Evolutionary conservation across 768 basidiomycete genomes (phyloP).

Genomic region (Termitomyces titanicus): DNA sequence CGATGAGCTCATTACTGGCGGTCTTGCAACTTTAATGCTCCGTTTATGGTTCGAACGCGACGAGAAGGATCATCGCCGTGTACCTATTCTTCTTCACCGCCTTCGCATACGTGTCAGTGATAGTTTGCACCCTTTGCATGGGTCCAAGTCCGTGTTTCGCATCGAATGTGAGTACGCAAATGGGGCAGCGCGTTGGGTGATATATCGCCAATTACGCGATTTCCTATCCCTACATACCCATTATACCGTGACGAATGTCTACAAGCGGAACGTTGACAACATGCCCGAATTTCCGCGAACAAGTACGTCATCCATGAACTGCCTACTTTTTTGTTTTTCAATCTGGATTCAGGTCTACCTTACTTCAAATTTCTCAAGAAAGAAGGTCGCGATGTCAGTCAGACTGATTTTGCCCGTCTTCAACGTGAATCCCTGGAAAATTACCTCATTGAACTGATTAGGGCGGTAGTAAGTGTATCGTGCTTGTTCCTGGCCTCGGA

Average conservation of each 20-base stretch:
- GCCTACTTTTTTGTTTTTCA: not conserved
- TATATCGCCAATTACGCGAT: constrained; percentile 91
- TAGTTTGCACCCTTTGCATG: constrained; percentile 77
- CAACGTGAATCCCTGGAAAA: constrained; percentile 83
- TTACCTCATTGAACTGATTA: constrained; percentile 84
- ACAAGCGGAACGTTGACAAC: constrained; percentile 65
- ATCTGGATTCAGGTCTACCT: constrained; percentile 57
- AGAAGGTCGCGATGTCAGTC: constrained; percentile 53
- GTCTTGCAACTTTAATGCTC: constrained; percentile 74
- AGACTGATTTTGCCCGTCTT: constrained; percentile 73
- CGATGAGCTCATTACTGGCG: constrained; percentile 78
- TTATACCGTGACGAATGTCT: constrained; percentile 81
- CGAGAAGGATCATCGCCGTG: constrained; percentile 76
- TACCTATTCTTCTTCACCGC: constrained; percentile 77
- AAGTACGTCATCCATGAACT: constrained; percentile 35
- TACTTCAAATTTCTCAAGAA: constrained; percentile 85
- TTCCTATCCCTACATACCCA: constrained; percentile 89
- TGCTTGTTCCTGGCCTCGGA: not conserved
- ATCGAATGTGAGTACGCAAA: constrained; percentile 98
- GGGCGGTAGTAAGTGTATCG: constrained; percentile 68
- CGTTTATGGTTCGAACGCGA: constrained; percentile 85
- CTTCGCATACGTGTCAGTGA: constrained; percentile 84
- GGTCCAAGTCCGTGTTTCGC: constrained; percentile 76
- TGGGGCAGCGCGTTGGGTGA: constrained; percentile 88
- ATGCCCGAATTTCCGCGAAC: constrained; percentile 92